Evolutionary conservation across 768 basidiomycete species (phyloP).

Genomic region (Tricholoma flavovirens): DNA sequence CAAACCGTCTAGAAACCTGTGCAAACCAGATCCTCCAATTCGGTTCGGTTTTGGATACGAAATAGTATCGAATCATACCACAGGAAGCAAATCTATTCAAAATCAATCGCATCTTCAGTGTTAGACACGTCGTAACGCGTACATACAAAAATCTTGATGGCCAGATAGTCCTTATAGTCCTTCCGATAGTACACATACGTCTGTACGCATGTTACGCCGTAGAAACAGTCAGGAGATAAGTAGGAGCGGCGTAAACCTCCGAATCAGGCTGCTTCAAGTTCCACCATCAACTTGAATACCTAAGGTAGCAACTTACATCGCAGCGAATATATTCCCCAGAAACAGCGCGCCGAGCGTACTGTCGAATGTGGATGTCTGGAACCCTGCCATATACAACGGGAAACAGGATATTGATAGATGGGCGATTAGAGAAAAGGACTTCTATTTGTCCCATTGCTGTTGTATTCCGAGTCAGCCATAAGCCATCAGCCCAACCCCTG

Average conservation of each 20-base stretch:
- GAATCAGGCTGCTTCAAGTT: neutral
- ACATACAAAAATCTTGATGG: constrained; percentile 7
- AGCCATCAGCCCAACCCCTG: neutral
- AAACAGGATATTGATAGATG: neutral
- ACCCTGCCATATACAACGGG: neutral
- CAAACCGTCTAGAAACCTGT: constrained; percentile 11
- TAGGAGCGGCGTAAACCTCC: neutral
- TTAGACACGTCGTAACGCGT: neutral
- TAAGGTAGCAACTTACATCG: neutral
- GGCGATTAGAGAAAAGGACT: too few species aligned
- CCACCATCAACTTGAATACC: too few species aligned
- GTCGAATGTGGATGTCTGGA: neutral
- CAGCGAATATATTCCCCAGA: neutral
- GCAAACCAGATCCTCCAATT: too few species aligned
- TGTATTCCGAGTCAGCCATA: too few species aligned
- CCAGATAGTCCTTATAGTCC: neutral
- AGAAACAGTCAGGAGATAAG: constrained; percentile 23
- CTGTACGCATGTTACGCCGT: constrained; percentile 12
- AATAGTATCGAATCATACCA: neutral
- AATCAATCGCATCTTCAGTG: neutral
- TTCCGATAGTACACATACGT: constrained; percentile 8
- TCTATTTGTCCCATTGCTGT: too few species aligned
- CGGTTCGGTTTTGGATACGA: too few species aligned
- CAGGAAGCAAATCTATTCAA: constrained; percentile 7
- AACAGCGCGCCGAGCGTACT: neutral